phyloP scores from a whole-genome alignment of 441 rosid species.

The Breynia disticha region DNA sequence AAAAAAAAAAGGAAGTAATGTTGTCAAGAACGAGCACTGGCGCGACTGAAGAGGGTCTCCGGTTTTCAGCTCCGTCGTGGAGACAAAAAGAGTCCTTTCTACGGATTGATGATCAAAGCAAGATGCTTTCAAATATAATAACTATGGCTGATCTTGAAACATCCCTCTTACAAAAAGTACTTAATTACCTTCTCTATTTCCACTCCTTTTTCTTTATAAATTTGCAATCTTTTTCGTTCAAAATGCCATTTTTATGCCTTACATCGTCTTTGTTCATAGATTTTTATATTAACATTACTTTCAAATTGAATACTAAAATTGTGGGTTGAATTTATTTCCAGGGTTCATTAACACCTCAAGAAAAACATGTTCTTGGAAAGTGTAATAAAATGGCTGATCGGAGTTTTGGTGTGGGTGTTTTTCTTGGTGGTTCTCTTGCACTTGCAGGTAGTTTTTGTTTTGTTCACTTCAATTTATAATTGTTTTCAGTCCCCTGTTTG shows the following conservation, averaged over 20 bases:
- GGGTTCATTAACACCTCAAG: slow-evolving; percentile 27
- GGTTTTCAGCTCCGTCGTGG: too few relatives aligned
- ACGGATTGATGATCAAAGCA: slow-evolving; percentile 1
- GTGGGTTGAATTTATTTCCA: slow-evolving; percentile 1
- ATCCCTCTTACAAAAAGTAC: slow-evolving; percentile 28
- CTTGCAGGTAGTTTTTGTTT: slow-evolving; percentile 29
- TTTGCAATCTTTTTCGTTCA: not conserved
- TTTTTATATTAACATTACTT: too few relatives aligned
- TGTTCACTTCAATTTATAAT: not conserved
- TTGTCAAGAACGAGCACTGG: too few relatives aligned
- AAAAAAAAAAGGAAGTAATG: too few relatives aligned
- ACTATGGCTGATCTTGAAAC: slow-evolving; percentile 26
- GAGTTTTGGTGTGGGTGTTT: slow-evolving; percentile 16
- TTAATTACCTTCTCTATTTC: not conserved
- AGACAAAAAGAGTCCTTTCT: not conserved
- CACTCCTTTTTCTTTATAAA: not conserved
- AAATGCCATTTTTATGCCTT: not conserved
- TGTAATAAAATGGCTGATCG: slow-evolving; percentile 20
- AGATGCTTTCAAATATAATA: slow-evolving; percentile 21
- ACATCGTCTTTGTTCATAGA: too few relatives aligned
- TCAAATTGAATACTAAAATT: too few relatives aligned
- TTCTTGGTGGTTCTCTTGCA: slow-evolving; percentile 22
- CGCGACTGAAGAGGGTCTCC: too few relatives aligned
- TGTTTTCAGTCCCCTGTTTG: too few relatives aligned
- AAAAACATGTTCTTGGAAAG: slow-evolving; percentile 16